These are phyloP conservation scores for Elongisporangium undulatum DNA, from an alignment of 352 stramenopile genomes.

Conservation along the genomic window DNA sequence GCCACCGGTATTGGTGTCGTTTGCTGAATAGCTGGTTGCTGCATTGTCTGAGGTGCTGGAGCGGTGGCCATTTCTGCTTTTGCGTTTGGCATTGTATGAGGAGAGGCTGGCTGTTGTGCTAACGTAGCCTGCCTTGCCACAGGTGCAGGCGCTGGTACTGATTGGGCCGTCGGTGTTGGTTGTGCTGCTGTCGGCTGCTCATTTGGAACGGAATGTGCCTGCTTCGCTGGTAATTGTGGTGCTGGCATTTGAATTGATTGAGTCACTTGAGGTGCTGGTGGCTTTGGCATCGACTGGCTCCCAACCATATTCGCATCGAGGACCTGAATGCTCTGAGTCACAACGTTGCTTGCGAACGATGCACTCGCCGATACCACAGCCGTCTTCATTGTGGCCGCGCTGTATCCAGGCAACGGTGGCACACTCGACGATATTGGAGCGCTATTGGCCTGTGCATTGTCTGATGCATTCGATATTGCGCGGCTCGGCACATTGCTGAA, in stretches of 20 bases:
- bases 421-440: background rate
- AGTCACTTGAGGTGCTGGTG: background rate
- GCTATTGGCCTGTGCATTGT: background rate
- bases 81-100: background rate
- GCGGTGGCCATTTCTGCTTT: background rate
- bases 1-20: background rate
- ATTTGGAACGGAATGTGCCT: background rate
- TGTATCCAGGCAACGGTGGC: background rate
- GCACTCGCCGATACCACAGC: no score
- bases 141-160: background rate
- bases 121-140: background rate
- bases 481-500: background rate
- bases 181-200: background rate
- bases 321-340: background rate
- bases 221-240: background rate
- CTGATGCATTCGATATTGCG: background rate
- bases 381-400: background rate
- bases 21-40: background rate
- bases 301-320: background rate
- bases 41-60: background rate
- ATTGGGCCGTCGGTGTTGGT: background rate
- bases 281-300: background rate
- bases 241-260: slow-evolving; percentile 3
- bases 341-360: background rate
- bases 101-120: background rate